These are phyloP conservation scores for Nannochloris sp. DNA, from an alignment of 139 green algal genomes.

Conservation along the genomic window DNA sequence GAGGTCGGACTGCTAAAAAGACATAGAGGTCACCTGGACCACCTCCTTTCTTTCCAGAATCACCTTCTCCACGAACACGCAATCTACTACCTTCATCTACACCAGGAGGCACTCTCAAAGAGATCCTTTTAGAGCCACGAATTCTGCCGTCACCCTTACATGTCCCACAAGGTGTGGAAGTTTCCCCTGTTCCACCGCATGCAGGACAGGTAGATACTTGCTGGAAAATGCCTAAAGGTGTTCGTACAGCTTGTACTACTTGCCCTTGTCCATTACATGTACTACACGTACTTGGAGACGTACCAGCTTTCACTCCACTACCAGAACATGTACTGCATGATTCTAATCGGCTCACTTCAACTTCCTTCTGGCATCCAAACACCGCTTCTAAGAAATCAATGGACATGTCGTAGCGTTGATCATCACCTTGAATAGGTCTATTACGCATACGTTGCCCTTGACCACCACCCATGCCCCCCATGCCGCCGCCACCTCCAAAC, in stretches of 20 bases:
- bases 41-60: slow-evolving; percentile 50
- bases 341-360: slow-evolving; percentile 79
- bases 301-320: slow-evolving; percentile 79
- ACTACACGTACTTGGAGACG: slow-evolving; percentile 65
- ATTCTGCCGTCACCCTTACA: slow-evolving; percentile 89
- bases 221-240: slow-evolving; percentile 91
- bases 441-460: slow-evolving; percentile 36
- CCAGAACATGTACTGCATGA: slow-evolving; percentile 64
- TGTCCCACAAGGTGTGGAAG: slow-evolving; percentile 67
- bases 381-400: slow-evolving; percentile 89
- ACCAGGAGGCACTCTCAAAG: slow-evolving; percentile 76
- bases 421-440: slow-evolving; percentile 59
- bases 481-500: slow-evolving; percentile 29
- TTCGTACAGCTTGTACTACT: slow-evolving; percentile 79
- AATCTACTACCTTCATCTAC: slow-evolving; percentile 86
- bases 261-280: slow-evolving; percentile 88
- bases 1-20: slow-evolving; percentile 76
- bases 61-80: slow-evolving; percentile 83
- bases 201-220: slow-evolving; percentile 67
- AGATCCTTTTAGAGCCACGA: slow-evolving; percentile 79
- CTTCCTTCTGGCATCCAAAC: slow-evolving; percentile 87
- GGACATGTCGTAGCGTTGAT: slow-evolving; percentile 74
- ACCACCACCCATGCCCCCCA: slow-evolving; percentile 33
- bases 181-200: slow-evolving; percentile 73
- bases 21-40: slow-evolving; percentile 90